Conservation (phyloP, 2,329 filamentous ascomycete genomes). For the Pyrenochaeta sp. region DNA sequence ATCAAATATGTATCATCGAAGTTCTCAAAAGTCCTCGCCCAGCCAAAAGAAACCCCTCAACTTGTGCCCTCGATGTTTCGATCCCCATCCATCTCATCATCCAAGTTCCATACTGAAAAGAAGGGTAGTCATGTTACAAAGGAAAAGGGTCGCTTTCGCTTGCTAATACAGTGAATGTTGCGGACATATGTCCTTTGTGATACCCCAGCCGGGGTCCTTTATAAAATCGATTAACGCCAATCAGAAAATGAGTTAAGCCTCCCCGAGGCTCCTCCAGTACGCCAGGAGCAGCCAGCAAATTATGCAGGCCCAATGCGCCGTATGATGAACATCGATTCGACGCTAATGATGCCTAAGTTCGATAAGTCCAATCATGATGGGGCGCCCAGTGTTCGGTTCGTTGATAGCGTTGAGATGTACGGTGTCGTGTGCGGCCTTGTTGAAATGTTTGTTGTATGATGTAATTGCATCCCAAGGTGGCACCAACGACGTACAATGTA, state of each 20-base stretch:
- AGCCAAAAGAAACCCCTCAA: constrained; percentile 1
- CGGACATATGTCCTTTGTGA: constrained; percentile 1
- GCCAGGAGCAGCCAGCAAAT: not conserved
- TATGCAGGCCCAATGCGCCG: no score
- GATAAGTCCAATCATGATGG: not conserved
- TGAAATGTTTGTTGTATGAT: not conserved
- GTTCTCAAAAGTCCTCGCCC: constrained; percentile 6
- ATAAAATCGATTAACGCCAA: not conserved
- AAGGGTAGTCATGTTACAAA: constrained; percentile 28
- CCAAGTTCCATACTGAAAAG: constrained; percentile 14
- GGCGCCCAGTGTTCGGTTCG: not conserved
- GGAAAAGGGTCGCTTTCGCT: constrained; percentile 23
- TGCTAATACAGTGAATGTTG: constrained; percentile 29
- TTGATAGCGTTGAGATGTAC: not conserved
- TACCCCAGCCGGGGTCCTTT: not conserved
- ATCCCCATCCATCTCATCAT: constrained; percentile 7
- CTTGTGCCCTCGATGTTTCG: not conserved
- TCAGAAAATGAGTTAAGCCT: constrained; percentile 1
- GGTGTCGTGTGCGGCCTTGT: not conserved
- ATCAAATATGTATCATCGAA: constrained; percentile 48
- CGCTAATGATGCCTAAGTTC: not conserved
- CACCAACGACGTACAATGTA: not conserved
- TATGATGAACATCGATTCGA: no score
- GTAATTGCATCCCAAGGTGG: not conserved
- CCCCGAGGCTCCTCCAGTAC: constrained; percentile 1